Evolutionary conservation across 2,329 filamentous ascomycete genomes (phyloP).

Genomic region (Sporothrix mexicana): DNA sequence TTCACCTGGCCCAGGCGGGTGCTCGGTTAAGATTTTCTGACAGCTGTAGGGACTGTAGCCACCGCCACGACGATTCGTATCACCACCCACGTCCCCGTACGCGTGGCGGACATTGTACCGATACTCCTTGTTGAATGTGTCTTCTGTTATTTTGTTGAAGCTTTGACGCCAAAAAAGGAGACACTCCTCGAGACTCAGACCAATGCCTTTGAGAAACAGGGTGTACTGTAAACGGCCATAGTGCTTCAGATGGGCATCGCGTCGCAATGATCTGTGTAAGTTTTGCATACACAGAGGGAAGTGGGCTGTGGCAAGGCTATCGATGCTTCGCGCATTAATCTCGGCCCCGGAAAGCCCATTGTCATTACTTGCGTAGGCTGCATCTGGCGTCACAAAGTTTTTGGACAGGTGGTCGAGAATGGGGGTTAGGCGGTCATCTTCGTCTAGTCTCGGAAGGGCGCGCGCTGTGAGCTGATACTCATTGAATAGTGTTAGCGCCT

Average conservation of each 20-base stretch:
- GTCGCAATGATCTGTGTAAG: constrained; percentile 82
- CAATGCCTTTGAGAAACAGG: constrained; percentile 95
- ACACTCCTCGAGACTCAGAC: constrained; percentile 87
- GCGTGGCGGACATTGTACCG: constrained; percentile 94
- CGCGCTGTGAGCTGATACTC: constrained; percentile 73
- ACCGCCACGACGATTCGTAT: constrained; percentile 81
- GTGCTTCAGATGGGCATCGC: constrained; percentile 91
- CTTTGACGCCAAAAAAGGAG: constrained; percentile 87
- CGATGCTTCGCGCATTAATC: constrained; percentile 79
- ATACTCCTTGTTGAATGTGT: constrained; percentile 97
- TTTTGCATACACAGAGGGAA: constrained; percentile 96
- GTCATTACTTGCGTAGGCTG: constrained; percentile 70
- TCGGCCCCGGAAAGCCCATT: constrained; percentile 71
- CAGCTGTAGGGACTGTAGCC: constrained; percentile 93
- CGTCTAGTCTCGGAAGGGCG: constrained; percentile 87
- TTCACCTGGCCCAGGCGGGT: constrained; percentile 84
- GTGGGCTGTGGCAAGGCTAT: constrained; percentile 76
- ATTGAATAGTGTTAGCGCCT: background rate
- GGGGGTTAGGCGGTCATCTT: constrained; percentile 84
- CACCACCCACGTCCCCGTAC: constrained; percentile 94
- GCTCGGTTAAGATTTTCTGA: constrained; percentile 91
- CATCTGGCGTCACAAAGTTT: constrained; percentile 91
- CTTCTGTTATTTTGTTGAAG: constrained; percentile 88
- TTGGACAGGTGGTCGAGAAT: constrained; percentile 82
- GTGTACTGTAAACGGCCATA: constrained; percentile 93